Conservation (phyloP, 306 rosid species). For the Castanea mollissima region DNA sequence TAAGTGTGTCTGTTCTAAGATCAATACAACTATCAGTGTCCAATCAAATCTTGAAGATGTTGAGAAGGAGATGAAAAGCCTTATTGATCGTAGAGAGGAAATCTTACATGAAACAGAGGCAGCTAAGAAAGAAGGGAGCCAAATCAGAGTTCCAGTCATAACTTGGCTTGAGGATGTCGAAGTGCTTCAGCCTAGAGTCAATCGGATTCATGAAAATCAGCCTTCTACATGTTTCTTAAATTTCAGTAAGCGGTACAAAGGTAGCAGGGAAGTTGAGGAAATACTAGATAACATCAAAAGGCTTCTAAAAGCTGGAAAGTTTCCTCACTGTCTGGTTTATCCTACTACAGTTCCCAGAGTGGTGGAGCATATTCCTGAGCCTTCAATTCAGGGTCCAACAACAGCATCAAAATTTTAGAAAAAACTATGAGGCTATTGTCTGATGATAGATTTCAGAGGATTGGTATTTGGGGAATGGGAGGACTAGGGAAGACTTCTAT, state of each 20-base stretch:
- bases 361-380: neutral
- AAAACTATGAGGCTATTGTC: too few relatives aligned
- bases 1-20: neutral
- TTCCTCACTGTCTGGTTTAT: too few relatives aligned
- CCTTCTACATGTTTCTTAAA: too few relatives aligned
- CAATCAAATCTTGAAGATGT: neutral
- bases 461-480: too few relatives aligned
- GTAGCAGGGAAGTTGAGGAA: too few relatives aligned
- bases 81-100: neutral
- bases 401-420: neutral
- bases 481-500: too few relatives aligned
- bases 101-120: neutral
- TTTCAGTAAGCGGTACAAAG: too few relatives aligned
- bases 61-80: neutral
- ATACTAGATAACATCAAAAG: too few relatives aligned
- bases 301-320: too few relatives aligned
- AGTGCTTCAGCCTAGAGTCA: too few relatives aligned
- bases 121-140: neutral
- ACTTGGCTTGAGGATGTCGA: too few relatives aligned
- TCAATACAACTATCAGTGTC: neutral
- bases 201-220: neutral
- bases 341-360: neutral
- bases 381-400: conserved; percentile 11
- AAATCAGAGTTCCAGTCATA: neutral
- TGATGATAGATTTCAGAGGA: too few relatives aligned